Base-by-base conservation (phyloP, 2,329 filamentous ascomycete genomes). In the Lasiodiplodia sp. region DNA sequence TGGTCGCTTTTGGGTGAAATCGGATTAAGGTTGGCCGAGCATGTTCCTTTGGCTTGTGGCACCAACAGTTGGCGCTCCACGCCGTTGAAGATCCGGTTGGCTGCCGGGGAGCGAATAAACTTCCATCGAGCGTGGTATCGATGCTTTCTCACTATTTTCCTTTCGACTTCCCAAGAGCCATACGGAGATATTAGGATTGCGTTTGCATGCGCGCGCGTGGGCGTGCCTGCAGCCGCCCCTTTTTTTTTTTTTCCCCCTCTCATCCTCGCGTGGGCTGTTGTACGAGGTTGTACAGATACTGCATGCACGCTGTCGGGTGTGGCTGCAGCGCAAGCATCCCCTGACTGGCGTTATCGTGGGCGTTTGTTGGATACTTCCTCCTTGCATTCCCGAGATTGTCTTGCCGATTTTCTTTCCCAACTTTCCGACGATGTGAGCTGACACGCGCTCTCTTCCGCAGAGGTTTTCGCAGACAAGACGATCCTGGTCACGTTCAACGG, bases 401-500 rank as follows among this genome's bases (percentile, higher is more conserved):
- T n/a, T 57, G 51, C 31, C 31, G 31, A 34, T 47, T 56, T 21
- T 49, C 28, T 34, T 10, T 40, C 34, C 31, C 31, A 34, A 34
- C 2, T 7, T 34, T 34, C 31, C 31, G 31, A 34, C 31, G 31
- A 34, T 34, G 31, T 34, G 31, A 7, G 38, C 51, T 53, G 63
- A 44, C 21, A 18, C 21, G 18, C 16, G 6, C 6, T 21, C 18
- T 8, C 25, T 23, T 31, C 7, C 18, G 52, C 69, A 78, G 80
- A 82, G 23, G 70, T 82, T 40, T 81, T 79, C 75, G 73, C 80
- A 62, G 76, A 81, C 65, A 78, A 78, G 44, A 85, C 81, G 2
- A 80, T 86, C 70, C 78, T 87, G 23, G 78, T 81, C 66, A 87
- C 86, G 0, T 77, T 86, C 52, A 78, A 75, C 70, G 79, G 80